phyloP scores from a whole-genome alignment of 2,329 filamentous ascomycete genomes.

The Paraphaeosphaeria sporulosa region DNA sequence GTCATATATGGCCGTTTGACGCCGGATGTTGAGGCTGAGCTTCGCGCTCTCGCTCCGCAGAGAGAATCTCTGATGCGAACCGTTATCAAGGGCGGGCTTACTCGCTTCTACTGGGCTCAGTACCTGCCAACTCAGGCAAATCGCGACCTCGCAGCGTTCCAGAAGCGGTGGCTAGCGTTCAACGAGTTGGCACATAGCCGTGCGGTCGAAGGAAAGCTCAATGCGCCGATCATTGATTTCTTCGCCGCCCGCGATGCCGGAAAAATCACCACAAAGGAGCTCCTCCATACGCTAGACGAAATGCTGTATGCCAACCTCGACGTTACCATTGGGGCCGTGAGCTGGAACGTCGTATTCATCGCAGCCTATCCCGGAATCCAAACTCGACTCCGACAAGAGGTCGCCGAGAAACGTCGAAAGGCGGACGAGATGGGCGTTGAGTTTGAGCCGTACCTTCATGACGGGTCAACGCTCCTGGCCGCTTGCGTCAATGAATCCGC shows the following conservation, averaged over 20 bases:
- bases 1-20: slow-evolving; percentile 48
- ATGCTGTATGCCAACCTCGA: slow-evolving; percentile 58
- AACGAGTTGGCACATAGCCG: slow-evolving; percentile 35
- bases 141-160: slow-evolving; percentile 25
- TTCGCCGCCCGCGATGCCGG: slow-evolving; percentile 11
- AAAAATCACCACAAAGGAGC: slow-evolving; percentile 27
- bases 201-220: slow-evolving; percentile 2
- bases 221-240: slow-evolving; percentile 21
- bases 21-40: slow-evolving; percentile 27
- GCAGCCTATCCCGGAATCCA: slow-evolving; percentile 48
- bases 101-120: slow-evolving; percentile 35
- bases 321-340: slow-evolving; percentile 53
- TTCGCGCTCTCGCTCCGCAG: slow-evolving; percentile 31
- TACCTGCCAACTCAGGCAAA: slow-evolving; percentile 40
- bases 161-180: slow-evolving; percentile 33
- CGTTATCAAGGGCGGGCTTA: slow-evolving; percentile 48
- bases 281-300: slow-evolving; percentile 57
- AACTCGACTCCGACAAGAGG: slow-evolving; percentile 35
- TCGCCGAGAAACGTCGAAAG: slow-evolving; percentile 5
- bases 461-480: slow-evolving; percentile 4
- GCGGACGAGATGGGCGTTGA: no score
- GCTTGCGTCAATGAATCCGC: slow-evolving; percentile 51
- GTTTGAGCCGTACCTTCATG: background rate
- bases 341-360: slow-evolving; percentile 56
- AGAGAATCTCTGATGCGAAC: slow-evolving; percentile 46